A percentile compares a stretch with the other conserved stretches of the same genome.
phyloP scores from a whole-genome alignment of 805 yeast species.

The Kazachstania africana region DNA sequence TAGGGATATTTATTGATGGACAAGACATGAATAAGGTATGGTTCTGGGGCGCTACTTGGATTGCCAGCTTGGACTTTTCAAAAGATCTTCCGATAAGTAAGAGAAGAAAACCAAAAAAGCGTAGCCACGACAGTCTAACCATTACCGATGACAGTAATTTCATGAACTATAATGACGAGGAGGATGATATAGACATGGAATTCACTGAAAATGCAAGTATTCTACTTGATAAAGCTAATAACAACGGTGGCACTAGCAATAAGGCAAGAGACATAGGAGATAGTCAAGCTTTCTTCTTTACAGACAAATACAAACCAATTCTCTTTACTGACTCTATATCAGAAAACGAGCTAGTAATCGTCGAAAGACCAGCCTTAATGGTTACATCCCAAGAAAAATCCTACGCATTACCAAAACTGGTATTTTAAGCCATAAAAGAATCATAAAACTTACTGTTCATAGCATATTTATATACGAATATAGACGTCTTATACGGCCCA shows the following conservation, averaged over 20 bases:
- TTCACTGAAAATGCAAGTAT: conserved; percentile 7
- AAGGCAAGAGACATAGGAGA: conserved; percentile 21
- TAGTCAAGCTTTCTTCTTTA: conserved; percentile 51
- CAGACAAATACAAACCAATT: conserved; percentile 64
- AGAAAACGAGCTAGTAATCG: conserved; percentile 48
- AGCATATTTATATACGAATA: not conserved
- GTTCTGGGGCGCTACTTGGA: conserved; percentile 84
- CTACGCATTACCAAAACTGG: conserved; percentile 47
- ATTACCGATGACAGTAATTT: conserved; percentile 30
- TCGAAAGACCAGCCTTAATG: conserved; percentile 63
- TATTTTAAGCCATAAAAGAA: conserved; percentile 23
- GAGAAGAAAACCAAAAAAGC: conserved; percentile 27
- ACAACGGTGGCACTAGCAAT: too few relatives aligned
- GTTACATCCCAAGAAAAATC: conserved; percentile 46
- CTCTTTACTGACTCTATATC: conserved; percentile 48
- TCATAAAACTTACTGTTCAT: not conserved
- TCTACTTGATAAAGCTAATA: conserved; percentile 3
- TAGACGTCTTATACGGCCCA: too few relatives aligned
- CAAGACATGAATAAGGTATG: conserved; percentile 40
- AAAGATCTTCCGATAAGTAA: conserved; percentile 39
- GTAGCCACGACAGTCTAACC: conserved; percentile 33
- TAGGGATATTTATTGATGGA: conserved; percentile 51
- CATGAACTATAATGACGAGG: conserved; percentile 25
- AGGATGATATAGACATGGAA: conserved; percentile 21
- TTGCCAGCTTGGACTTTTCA: conserved; percentile 58